Evolutionary conservation across 225 moss, liverwort and hornwort genomes (phyloP).

Genomic region (Lunularia cruciata): DNA sequence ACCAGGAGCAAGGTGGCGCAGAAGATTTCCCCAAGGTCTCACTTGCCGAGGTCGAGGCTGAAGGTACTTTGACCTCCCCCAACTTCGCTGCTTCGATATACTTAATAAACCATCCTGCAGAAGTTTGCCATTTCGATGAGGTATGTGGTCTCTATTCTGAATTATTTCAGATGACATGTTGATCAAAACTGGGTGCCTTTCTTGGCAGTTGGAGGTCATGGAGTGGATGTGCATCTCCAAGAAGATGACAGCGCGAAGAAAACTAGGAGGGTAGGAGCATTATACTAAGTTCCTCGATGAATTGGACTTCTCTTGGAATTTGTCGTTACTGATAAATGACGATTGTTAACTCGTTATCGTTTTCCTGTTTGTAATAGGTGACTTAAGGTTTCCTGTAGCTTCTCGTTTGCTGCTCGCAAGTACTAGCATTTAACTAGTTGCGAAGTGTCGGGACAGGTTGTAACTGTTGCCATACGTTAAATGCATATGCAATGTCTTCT

Average conservation of each 20-base stretch:
- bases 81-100: neutral
- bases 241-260: conserved; percentile 31
- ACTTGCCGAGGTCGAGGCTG: conserved; percentile 38
- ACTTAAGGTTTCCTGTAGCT: too few relatives aligned
- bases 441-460: neutral
- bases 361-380: too few relatives aligned
- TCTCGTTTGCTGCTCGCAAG: too few relatives aligned
- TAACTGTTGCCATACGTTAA: conserved; percentile 1
- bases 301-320: too few relatives aligned
- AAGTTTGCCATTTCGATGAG: too few relatives aligned
- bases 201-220: conserved; percentile 18
- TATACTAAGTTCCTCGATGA: neutral
- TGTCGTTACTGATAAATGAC: too few relatives aligned
- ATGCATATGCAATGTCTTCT: conserved; percentile 39
- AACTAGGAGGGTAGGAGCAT: conserved; percentile 32
- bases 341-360: too few relatives aligned
- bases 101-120: neutral
- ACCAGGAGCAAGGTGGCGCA: conserved; percentile 9
- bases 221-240: neutral
- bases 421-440: too few relatives aligned
- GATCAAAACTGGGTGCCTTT: neutral
- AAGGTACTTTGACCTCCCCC: neutral
- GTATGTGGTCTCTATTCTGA: too few relatives aligned
- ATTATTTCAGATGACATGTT: too few relatives aligned
- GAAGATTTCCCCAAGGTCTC: conserved; percentile 31